phyloP scores from a whole-genome alignment of 441 rosid species.

The Gossypium schwendimanii region DNA sequence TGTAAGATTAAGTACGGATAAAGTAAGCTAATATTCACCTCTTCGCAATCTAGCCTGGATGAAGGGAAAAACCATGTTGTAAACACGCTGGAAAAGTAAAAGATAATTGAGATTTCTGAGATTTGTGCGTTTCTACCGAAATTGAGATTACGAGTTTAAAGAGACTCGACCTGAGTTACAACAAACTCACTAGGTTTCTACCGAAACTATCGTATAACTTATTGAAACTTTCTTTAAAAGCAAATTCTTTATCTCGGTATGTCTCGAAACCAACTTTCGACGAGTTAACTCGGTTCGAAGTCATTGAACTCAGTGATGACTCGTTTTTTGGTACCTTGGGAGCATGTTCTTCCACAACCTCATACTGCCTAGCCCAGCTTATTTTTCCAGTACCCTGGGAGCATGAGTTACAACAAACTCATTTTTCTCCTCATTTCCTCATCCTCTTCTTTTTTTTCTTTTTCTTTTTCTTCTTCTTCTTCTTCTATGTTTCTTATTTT shows the following conservation, averaged over 20 bases:
- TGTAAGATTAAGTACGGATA: background rate
- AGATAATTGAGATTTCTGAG: no score
- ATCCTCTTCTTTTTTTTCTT: no score
- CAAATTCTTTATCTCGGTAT: slow-evolving; percentile 53
- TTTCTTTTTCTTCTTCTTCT: no score
- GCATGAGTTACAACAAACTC: no score
- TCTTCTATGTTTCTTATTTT: no score
- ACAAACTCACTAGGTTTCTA: slow-evolving; percentile 50
- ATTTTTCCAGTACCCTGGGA: no score
- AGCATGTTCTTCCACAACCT: slow-evolving; percentile 45
- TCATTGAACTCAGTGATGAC: slow-evolving; percentile 68
- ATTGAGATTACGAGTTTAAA: slow-evolving; percentile 18
- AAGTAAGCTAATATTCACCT: slow-evolving; percentile 31
- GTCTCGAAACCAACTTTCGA: slow-evolving; percentile 39
- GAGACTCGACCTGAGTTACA: slow-evolving; percentile 70
- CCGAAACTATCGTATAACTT: slow-evolving; percentile 51
- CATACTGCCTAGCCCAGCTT: no score
- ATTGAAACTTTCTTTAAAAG: slow-evolving; percentile 53
- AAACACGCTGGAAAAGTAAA: slow-evolving; percentile 53
- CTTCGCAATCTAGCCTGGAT: slow-evolving; percentile 56
- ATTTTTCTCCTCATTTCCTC: no score
- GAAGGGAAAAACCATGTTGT: slow-evolving; percentile 55
- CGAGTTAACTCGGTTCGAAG: slow-evolving; percentile 49
- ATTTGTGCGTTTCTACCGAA: no score
- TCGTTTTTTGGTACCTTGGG: slow-evolving; percentile 51